These are phyloP conservation scores for Russula compacta DNA, from an alignment of 768 basidiomycete species.

Conservation along the genomic window DNA sequence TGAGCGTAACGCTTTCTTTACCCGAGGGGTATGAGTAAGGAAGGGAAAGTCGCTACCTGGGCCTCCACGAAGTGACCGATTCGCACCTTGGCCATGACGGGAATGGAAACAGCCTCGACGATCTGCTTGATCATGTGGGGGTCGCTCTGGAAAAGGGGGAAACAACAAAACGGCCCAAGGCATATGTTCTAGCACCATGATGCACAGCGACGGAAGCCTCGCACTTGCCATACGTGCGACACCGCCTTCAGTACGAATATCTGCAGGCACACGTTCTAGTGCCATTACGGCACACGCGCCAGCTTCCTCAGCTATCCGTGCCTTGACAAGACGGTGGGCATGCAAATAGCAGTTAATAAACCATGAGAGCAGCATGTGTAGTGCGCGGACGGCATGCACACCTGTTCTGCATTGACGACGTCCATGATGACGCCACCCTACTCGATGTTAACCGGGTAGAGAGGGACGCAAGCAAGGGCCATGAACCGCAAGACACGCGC, in stretches of 20 bases:
- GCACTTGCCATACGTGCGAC: slow-evolving; percentile 87
- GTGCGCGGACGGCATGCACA: slow-evolving; percentile 19
- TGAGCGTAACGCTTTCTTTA: not conserved
- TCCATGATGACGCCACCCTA: slow-evolving; percentile 94
- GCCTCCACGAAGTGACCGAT: slow-evolving; percentile 99
- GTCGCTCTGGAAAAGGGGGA: slow-evolving; percentile 54
- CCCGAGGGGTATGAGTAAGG: not conserved
- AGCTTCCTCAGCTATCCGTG: slow-evolving; percentile 93
- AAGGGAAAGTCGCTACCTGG: slow-evolving; percentile 40
- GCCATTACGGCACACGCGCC: slow-evolving; percentile 99
- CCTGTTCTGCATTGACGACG: slow-evolving; percentile 73
- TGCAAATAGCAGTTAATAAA: slow-evolving; percentile 22
- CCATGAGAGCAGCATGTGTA: not conserved
- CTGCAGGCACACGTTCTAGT: slow-evolving; percentile 88
- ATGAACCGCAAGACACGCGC: slow-evolving; percentile 19
- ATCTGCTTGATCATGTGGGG: slow-evolving; percentile 96
- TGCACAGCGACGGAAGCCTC: not conserved
- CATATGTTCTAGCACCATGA: not conserved
- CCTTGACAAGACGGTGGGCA: slow-evolving; percentile 36
- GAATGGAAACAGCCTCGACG: slow-evolving; percentile 89
- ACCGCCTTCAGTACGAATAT: slow-evolving; percentile 86
- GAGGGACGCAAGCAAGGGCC: not conserved
- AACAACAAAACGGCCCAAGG: not conserved
- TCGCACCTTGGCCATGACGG: slow-evolving; percentile 93
- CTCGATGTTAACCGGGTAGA: slow-evolving; percentile 4